Evolutionary conservation across 495 filamentous ascomycete species (phyloP).

Genomic region (Daldinia vernicosa): DNA sequence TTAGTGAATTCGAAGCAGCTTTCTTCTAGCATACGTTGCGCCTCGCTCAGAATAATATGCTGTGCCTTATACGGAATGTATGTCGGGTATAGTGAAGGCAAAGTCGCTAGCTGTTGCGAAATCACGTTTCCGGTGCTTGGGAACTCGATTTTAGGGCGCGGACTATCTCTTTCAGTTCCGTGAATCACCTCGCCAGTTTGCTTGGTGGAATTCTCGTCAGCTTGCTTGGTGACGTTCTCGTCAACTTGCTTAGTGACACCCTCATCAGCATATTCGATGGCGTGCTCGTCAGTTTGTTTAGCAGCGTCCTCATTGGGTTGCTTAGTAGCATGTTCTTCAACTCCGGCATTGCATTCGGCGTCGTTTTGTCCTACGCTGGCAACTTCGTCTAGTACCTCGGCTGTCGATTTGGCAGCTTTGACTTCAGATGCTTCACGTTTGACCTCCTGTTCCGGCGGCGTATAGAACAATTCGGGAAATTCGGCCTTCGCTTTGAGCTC

Average conservation of each 20-base stretch:
- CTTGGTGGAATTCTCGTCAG: not conserved
- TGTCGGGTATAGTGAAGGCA: conserved; percentile 50
- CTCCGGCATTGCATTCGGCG: conserved; percentile 12
- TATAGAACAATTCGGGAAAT: conserved; percentile 49
- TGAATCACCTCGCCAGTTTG: conserved; percentile 4
- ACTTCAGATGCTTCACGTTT: conserved; percentile 43
- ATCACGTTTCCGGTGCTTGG: conserved; percentile 17
- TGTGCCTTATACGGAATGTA: conserved; percentile 55
- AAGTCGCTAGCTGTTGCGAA: conserved; percentile 1
- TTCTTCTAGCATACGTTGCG: conserved; percentile 53
- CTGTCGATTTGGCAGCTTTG: conserved; percentile 39
- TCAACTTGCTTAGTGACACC: not conserved
- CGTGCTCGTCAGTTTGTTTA: conserved; percentile 1
- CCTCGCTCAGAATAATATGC: conserved; percentile 50
- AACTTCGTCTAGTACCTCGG: conserved; percentile 44
- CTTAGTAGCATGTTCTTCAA: not conserved
- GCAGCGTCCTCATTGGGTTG: not conserved
- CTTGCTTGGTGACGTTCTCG: conserved; percentile 2
- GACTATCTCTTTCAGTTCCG: not conserved
- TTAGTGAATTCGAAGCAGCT: conserved; percentile 53
- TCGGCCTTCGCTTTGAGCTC: conserved; percentile 47
- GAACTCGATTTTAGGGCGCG: not conserved
- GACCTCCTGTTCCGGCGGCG: conserved; percentile 38
- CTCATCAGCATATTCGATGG: too few species aligned
- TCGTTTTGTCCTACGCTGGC: conserved; percentile 30